These are phyloP conservation scores for Calocybe indica DNA, from an alignment of 768 basidiomycete species.

Conservation along the genomic window DNA sequence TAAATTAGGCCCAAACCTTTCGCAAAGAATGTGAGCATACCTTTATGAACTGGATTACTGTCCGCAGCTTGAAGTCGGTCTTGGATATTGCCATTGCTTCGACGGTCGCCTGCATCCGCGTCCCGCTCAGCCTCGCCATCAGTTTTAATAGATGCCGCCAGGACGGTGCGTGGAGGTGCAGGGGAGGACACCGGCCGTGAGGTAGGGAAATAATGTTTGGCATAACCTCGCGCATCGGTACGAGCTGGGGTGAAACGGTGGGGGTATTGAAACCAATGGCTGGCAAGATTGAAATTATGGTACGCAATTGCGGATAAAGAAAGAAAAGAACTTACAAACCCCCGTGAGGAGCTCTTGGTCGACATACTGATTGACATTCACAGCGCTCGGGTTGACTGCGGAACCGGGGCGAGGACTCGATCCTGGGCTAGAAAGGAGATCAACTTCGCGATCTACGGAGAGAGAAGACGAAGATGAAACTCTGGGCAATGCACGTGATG, in stretches of 20 bases:
- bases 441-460: neutral
- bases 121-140: constrained; percentile 67
- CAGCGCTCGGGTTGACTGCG: constrained; percentile 4
- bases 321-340: constrained; percentile 46
- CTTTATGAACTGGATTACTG: constrained; percentile 76
- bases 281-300: constrained; percentile 19
- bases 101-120: constrained; percentile 64
- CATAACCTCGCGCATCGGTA: constrained; percentile 47
- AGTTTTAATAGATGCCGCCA: constrained; percentile 73
- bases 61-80: constrained; percentile 54
- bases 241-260: constrained; percentile 38
- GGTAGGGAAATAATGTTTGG: constrained; percentile 74
- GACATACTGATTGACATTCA: constrained; percentile 46
- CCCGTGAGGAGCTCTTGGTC: constrained; percentile 53
- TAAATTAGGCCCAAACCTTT: neutral
- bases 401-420: neutral
- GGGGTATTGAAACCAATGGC: constrained; percentile 67
- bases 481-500: too few relatives aligned
- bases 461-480: neutral
- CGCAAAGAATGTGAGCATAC: constrained; percentile 28
- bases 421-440: neutral
- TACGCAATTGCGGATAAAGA: neutral
- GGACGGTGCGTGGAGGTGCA: constrained; percentile 68
- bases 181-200: constrained; percentile 57
- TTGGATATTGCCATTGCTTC: constrained; percentile 58